These are phyloP conservation scores for Plantago major DNA, from an alignment of 257 asterid species.

Conservation along the genomic window DNA sequence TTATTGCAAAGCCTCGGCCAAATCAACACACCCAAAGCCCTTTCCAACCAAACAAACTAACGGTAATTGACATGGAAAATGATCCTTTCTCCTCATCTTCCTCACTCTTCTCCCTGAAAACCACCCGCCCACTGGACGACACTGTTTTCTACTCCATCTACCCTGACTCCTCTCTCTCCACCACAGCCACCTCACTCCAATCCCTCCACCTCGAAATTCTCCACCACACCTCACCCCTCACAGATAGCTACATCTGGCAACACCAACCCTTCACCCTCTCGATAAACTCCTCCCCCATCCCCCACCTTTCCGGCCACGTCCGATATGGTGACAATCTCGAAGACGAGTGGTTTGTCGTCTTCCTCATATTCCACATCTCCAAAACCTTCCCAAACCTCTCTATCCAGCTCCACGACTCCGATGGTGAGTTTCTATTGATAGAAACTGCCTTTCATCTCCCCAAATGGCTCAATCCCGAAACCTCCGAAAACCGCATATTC, in stretches of 20 bases:
- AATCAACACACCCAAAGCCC: no score
- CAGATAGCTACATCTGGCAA: slow-evolving; percentile 63
- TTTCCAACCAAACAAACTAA: slow-evolving; percentile 1
- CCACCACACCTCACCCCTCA: slow-evolving; percentile 39
- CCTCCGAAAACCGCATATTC: slow-evolving; percentile 70
- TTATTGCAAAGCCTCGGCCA: slow-evolving; percentile 2
- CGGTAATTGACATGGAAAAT: slow-evolving; percentile 34
- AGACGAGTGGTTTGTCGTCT: slow-evolving; percentile 93
- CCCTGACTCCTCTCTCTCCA: slow-evolving; percentile 38
- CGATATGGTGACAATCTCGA: slow-evolving; percentile 86
- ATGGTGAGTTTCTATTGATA: slow-evolving; percentile 76
- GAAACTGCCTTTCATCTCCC: slow-evolving; percentile 90
- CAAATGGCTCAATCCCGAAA: slow-evolving; percentile 80
- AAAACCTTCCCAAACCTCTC: slow-evolving; percentile 49
- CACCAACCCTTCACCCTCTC: slow-evolving; percentile 76
- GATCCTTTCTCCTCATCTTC: slow-evolving; percentile 29
- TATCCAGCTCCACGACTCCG: slow-evolving; percentile 69
- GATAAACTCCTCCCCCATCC: slow-evolving; percentile 31
- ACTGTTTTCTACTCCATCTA: slow-evolving; percentile 70
- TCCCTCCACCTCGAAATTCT: slow-evolving; percentile 68
- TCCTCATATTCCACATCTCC: slow-evolving; percentile 62
- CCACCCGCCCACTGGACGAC: slow-evolving; percentile 59
- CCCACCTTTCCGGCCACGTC: slow-evolving; percentile 77
- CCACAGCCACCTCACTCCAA: slow-evolving; percentile 46
- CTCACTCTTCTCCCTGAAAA: slow-evolving; percentile 46